Base-by-base conservation (phyloP, 495 filamentous ascomycete species). In the Cladorrhinum samala region DNA sequence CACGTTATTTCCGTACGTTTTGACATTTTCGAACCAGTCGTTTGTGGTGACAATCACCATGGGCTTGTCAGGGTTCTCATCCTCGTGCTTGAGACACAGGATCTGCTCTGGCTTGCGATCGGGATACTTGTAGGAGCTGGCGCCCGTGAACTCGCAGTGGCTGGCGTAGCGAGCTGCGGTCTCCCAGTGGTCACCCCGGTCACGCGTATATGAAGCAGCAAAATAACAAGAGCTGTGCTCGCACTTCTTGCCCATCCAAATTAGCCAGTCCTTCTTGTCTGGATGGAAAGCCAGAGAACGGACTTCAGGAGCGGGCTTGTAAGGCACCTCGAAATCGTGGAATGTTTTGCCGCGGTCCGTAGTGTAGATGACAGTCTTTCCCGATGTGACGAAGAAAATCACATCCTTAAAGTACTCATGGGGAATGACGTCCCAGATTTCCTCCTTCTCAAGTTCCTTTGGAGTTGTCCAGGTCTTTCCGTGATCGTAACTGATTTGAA, bases 61-160 rank as follows among this genome's bases (percentile, higher is more conserved):
- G n/a, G 83, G 77, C 21, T 80, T 83, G 70, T 83, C 75, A 27
- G 78, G 77, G 51, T 87, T 79, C 55, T 88, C 83, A 38, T 81
- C 78, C 50, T 81, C 72, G 54, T 80, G 81, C 51, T 86, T 85
- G 59, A 89, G 83, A 66, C 94, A 99, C 62, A 91, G 82, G 40
- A 96, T 79, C 41, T 95, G 81, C 44, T 86, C 72, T 17, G 84
- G 71, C 30, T 79, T 65, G 46, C 74, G 83, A 27, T 79, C 58
- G 13, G 69, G 81, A 25, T 92, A 97, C 73, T 83, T 69, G 72
- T 82, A 68, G 23, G 80, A 80, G 46, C 58, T 66, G 2, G 84
- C 80, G 18, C 80, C 77, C 33, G 88, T 86, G 65, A 96, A 98
- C 56, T 87, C 82, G 67, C 93, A 98, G 50, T 82, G 85, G 38